phyloP scores from a whole-genome alignment of 495 filamentous ascomycete species.

The Aspergillus affinis region DNA sequence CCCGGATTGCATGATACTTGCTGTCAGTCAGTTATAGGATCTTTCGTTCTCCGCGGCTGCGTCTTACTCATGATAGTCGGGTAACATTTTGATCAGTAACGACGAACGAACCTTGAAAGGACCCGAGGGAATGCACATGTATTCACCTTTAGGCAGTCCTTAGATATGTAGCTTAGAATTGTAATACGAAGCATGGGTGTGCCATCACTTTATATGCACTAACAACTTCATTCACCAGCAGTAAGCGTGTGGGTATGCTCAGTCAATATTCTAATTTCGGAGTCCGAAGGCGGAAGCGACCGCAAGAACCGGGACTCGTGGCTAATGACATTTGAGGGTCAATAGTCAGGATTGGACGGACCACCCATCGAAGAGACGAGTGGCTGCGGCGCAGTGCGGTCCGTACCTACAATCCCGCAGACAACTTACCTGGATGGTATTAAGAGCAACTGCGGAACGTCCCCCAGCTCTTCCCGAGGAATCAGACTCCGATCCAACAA shows the following conservation, averaged over 20 bases:
- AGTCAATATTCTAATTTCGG: too few relatives aligned
- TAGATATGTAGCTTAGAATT: too few relatives aligned
- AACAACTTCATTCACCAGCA: too few relatives aligned
- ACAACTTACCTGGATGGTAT: too few relatives aligned
- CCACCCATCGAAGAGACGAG: conserved; percentile 3
- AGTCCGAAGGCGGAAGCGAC: background rate
- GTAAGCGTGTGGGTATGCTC: too few relatives aligned
- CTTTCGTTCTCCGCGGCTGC: background rate
- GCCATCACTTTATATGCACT: too few relatives aligned
- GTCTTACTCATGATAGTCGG: background rate
- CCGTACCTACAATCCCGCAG: too few relatives aligned
- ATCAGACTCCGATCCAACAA: conserved; percentile 5
- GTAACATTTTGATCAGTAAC: background rate
- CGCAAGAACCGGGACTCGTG: conserved; percentile 3
- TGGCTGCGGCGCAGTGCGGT: background rate
- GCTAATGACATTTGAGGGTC: conserved; percentile 4
- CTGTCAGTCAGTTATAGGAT: background rate
- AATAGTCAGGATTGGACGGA: conserved; percentile 2
- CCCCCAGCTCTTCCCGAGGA: too few relatives aligned
- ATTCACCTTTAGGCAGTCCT: too few relatives aligned
- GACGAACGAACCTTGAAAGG: background rate
- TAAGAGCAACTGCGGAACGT: too few relatives aligned
- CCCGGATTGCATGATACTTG: background rate
- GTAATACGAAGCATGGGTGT: too few relatives aligned
- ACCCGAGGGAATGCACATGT: background rate